Evolutionary conservation across 352 stramenopile genomes (phyloP).

Genomic region (Peronosclerospora sorghi): DNA sequence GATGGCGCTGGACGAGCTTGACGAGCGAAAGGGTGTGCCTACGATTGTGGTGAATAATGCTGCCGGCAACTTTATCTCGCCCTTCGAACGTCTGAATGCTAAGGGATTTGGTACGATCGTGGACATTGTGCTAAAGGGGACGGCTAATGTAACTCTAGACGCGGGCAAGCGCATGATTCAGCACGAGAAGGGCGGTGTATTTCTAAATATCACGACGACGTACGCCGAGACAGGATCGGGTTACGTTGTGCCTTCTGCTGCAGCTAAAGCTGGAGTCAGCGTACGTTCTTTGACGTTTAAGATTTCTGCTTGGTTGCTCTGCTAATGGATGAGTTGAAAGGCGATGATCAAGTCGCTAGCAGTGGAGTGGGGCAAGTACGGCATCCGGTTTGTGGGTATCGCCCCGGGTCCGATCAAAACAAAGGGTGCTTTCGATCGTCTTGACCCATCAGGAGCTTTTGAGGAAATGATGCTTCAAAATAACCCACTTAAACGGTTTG

Average conservation of each 20-base stretch:
- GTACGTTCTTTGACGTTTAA: constrained; percentile 11
- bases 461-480: constrained; percentile 52
- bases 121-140: constrained; percentile 89
- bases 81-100: constrained; percentile 83
- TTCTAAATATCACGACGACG: constrained; percentile 96
- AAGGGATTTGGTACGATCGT: constrained; percentile 96
- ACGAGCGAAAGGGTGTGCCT: constrained; percentile 44
- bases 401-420: constrained; percentile 93
- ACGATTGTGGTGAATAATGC: constrained; percentile 79
- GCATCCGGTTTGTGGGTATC: constrained; percentile 93
- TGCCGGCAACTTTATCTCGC: constrained; percentile 93
- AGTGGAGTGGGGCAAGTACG: constrained; percentile 93
- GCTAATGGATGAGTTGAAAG: constrained; percentile 33
- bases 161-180: constrained; percentile 72
- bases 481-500: constrained; percentile 65
- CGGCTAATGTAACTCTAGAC: constrained; percentile 75
- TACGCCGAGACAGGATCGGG: constrained; percentile 90
- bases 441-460: constrained; percentile 63
- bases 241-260: constrained; percentile 91
- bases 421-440: constrained; percentile 68
- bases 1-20: constrained; percentile 68
- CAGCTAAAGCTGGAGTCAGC: constrained; percentile 92
- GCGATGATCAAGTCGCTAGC: constrained; percentile 92
- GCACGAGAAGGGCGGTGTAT: constrained; percentile 65
- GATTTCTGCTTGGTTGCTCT: not conserved